Evolutionary conservation across 2,329 filamentous ascomycete genomes (phyloP).

Genomic region (Botryotinia convoluta): DNA sequence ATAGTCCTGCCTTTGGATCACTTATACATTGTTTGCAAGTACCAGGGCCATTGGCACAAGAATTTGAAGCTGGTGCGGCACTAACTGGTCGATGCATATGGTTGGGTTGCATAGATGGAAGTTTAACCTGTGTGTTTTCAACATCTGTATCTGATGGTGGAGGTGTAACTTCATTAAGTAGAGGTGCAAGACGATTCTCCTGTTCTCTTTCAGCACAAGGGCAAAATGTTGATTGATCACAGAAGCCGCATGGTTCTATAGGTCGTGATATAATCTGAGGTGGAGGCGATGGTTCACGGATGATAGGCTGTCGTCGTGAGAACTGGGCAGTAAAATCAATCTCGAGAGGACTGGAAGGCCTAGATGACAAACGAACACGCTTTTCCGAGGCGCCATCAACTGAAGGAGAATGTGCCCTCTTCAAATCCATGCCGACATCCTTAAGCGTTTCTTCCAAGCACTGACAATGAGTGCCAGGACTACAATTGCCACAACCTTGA

Average conservation of each 20-base stretch:
- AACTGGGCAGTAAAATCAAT: constrained; percentile 73
- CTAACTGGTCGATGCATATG: constrained; percentile 36
- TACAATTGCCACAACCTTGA: constrained; percentile 65
- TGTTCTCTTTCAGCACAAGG: constrained; percentile 58
- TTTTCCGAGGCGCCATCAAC: constrained; percentile 46
- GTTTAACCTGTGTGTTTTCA: constrained; percentile 57
- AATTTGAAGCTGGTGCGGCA: constrained; percentile 27
- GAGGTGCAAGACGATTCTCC: constrained; percentile 42
- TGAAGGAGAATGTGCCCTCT: constrained; percentile 37
- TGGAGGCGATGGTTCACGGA: constrained; percentile 20
- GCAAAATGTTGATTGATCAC: constrained; percentile 77
- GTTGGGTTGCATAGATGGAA: constrained; percentile 47
- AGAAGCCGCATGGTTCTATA: constrained; percentile 77
- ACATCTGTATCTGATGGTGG: constrained; percentile 55
- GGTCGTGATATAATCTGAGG: constrained; percentile 35
- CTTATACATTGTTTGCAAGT: constrained; percentile 75
- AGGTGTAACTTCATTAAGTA: constrained; percentile 50
- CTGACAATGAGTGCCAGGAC: constrained; percentile 59
- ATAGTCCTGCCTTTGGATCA: constrained; percentile 76
- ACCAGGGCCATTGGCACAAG: constrained; percentile 62
- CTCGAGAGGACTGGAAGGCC: constrained; percentile 52
- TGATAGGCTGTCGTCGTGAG: constrained; percentile 37
- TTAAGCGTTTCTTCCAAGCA: constrained; percentile 50
- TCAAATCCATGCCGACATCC: constrained; percentile 27
- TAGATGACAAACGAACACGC: constrained; percentile 52